A percentile compares a stretch with the other conserved stretches of the same genome.
Evolutionary conservation across 306 rosid species (phyloP).

Genomic region (Amphicarpaea edgeworthii): DNA sequence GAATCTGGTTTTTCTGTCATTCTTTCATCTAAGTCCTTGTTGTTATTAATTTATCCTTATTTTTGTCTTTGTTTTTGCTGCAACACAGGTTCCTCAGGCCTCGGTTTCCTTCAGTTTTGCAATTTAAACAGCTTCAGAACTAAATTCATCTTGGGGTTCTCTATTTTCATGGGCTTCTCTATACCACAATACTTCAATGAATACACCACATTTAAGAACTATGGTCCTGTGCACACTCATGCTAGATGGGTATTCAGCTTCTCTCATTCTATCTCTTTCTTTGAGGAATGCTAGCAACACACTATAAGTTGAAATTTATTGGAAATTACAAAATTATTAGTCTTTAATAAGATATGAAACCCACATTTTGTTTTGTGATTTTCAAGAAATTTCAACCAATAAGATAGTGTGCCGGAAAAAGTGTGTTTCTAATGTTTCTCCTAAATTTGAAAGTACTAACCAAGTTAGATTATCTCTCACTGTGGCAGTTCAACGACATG

Average conservation of each 20-base stretch:
- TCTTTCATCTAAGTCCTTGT: constrained; percentile 23
- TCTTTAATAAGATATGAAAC: no score
- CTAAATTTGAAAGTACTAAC: background rate
- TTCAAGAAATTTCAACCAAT: no score
- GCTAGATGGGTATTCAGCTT: constrained; percentile 79
- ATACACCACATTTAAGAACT: constrained; percentile 71
- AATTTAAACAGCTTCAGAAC: constrained; percentile 86
- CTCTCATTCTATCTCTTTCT: constrained; percentile 3
- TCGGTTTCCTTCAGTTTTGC: constrained; percentile 89
- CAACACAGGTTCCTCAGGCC: constrained; percentile 92
- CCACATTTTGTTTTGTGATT: no score
- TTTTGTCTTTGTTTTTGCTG: background rate
- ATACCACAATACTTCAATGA: constrained; percentile 94
- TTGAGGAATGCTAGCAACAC: no score
- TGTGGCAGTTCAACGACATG: constrained; percentile 90
- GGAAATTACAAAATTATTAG: no score
- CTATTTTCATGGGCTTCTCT: constrained; percentile 89
- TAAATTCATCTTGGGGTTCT: constrained; percentile 82
- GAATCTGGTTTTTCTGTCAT: constrained; percentile 16
- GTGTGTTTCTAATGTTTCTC: no score
- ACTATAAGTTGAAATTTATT: no score
- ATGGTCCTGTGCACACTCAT: constrained; percentile 83
- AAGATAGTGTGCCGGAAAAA: no score
- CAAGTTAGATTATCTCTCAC: background rate
- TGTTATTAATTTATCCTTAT: background rate